These are phyloP conservation scores for Alternaria ventricosa DNA, from an alignment of 2,329 filamentous ascomycete genomes.

Conservation along the genomic window DNA sequence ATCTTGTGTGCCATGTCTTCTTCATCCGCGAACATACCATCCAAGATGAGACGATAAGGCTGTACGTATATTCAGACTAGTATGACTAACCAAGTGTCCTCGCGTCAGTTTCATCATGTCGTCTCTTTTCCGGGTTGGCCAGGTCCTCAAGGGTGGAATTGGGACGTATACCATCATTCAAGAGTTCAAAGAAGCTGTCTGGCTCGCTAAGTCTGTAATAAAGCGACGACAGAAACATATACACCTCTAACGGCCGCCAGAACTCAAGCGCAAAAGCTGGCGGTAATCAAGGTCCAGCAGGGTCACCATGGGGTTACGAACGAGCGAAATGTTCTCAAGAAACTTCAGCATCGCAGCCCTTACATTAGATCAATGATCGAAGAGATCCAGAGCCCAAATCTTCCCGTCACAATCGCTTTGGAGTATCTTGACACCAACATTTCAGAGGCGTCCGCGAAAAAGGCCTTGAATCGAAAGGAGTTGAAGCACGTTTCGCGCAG, in stretches of 20 bases:
- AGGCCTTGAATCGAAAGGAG: not conserved
- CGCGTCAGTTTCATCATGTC: not conserved
- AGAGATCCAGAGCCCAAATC: not conserved
- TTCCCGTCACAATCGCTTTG: not conserved
- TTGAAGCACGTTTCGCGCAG: not conserved
- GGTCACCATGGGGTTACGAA: not conserved
- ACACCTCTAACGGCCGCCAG: not conserved
- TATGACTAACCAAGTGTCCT: not conserved
- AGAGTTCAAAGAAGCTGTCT: not conserved
- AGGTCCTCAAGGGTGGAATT: not conserved
- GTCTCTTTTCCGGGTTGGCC: not conserved
- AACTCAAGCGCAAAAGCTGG: not conserved
- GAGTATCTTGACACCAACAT: not conserved
- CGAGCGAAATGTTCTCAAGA: not conserved
- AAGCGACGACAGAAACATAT: not conserved
- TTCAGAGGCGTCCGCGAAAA: not conserved
- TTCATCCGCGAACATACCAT: not conserved
- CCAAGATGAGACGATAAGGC: not conserved
- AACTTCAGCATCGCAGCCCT: not conserved
- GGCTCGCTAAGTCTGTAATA: not conserved
- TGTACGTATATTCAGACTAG: not conserved
- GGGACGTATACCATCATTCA: not conserved
- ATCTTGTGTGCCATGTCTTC: not conserved
- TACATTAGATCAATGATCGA: not conserved
- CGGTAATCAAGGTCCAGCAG: not conserved